Conservation (phyloP, 1,139 yeast genomes). For the Blastobotrys malaysiensis region DNA sequence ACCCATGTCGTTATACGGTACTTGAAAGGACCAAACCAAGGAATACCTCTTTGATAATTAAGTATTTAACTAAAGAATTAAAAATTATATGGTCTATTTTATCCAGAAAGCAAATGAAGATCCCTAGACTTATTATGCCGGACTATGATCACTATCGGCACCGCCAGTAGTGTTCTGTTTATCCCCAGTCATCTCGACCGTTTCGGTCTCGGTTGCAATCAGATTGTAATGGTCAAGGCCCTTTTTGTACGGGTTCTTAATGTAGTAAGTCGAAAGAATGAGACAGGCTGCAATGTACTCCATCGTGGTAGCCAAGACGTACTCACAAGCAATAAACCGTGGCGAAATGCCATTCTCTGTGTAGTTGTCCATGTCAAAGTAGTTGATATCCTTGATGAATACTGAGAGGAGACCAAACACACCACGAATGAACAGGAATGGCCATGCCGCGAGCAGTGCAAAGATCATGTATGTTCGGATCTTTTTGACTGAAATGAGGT, state of each 20-base stretch:
- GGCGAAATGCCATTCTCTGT: constrained; percentile 12
- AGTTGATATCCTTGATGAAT: constrained; percentile 14
- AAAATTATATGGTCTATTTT: no score
- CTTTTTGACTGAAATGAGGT: background rate
- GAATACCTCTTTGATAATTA: no score
- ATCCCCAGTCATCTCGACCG: background rate
- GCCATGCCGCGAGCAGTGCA: constrained; percentile 18
- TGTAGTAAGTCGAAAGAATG: background rate
- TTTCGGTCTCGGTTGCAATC: background rate
- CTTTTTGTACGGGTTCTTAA: background rate
- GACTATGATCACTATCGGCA: background rate
- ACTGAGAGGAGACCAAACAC: constrained; percentile 22
- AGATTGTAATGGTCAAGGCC: background rate
- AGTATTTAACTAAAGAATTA: no score
- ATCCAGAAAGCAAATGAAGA: background rate
- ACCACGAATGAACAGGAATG: constrained; percentile 23
- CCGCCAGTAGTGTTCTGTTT: background rate
- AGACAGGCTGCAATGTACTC: constrained; percentile 9
- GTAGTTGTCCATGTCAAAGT: constrained; percentile 16
- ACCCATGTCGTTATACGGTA: no score
- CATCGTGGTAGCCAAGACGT: constrained; percentile 18
- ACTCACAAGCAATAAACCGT: constrained; percentile 16
- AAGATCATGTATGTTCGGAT: constrained; percentile 11
- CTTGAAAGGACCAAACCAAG: no score
- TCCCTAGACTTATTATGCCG: background rate